Evolutionary conservation across 2,329 filamentous ascomycete genomes (phyloP), one percentile per base, ranked within the genome.

Genomic region (Ophiosphaerella narmari): DNA sequence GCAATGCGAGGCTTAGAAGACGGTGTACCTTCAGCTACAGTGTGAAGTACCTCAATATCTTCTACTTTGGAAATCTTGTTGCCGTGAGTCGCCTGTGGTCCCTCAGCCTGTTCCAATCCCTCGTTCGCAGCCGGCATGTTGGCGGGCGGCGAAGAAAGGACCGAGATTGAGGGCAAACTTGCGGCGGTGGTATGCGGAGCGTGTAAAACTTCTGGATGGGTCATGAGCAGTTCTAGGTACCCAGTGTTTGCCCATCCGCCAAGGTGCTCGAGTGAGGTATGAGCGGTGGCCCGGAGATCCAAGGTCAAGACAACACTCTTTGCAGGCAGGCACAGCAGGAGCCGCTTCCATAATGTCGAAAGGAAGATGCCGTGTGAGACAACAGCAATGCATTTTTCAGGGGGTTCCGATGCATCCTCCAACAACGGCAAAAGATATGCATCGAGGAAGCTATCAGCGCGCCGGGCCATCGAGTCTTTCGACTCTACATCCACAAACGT

Each of bases 281-380:
- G 73, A 34, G 64, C 64, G 32, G 62, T 61, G 49, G 74, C 68
- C 4, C 70, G 68, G 6, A 81, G 67, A 29, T 77, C 75, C 11
- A 77, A 65, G 5, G 70, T 72, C 23, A 84, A 59, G 1, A 66
- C 63, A 6, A 85, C 72, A 54, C 74, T 79, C 39, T 71, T 72
- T 11, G 72, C 63, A 2, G 76, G 72, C 50, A 90, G 81, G 3
- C 82, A 78, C 11, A 76, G 73, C 7, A 87, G 74, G 12, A 96
- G 70, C 11, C 80, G 78, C 47, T 81, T 80, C 80, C 88, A 86
- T 0, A 96, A 72, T 29, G 84, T 80, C 2, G 84, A 84, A 2
- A 96, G 80, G 35, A 96, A 85, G 53, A 96, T 86, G 13, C 92
- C 91, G 65, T 97, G 92, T 2, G 91, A 88, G 3, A 96, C 88